Base-by-base conservation (phyloP, 495 filamentous ascomycete species). In the Polyplosphaeria fusca region DNA sequence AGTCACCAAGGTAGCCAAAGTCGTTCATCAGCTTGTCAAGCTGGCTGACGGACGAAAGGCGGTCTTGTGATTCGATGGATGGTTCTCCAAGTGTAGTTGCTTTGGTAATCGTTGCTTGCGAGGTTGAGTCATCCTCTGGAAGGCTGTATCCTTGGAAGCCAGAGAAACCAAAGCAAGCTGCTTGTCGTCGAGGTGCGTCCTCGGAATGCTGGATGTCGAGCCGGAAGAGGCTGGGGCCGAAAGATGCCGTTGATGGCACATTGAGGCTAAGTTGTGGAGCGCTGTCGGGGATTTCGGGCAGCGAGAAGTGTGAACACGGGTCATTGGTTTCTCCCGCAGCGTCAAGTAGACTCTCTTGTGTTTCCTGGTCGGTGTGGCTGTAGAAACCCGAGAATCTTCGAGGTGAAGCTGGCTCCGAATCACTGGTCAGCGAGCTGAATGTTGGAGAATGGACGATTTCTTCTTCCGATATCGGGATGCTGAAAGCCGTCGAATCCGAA, bases 91-190 rank as follows among this genome's bases (percentile, higher is more conserved):
- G 20, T 5, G 19, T 23, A 1, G 37, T 16, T 13, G 23, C 5
- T 30, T 61, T 61, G 2, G 62, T 61, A 20, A 61, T 39, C 5
- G 57, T 61, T 11, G 37, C 20, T 14, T 66, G 44, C 1, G 57
- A 58, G 7, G 43, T 40, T 13, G 52, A 38, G 35, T 52, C 57
- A 28, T 56, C 52, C 12, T 58, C 47, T 9, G 62, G 53, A n/a
- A 65, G 62, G 26, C 40, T 54, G 47, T 61, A 61, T 9, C 53
- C 52, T 27, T 65, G 52, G 53, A 65, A 65, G 4, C 53, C 47
- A 22, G 37, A 27, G 26, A 50, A 13, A 12, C 52, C 62, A 25
- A 50, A 65, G 26, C 52, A 52, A 12, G 51, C 27, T 4, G 48
- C 54, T 18, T 65, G 62, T 20, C 57, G 23, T n/a, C 50, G 57